A percentile compares a stretch with the other conserved stretches of the same genome.
These are phyloP conservation scores for Debaryomyces sp. DNA, from an alignment of 1,139 yeast genomes.

Conservation along the genomic window DNA sequence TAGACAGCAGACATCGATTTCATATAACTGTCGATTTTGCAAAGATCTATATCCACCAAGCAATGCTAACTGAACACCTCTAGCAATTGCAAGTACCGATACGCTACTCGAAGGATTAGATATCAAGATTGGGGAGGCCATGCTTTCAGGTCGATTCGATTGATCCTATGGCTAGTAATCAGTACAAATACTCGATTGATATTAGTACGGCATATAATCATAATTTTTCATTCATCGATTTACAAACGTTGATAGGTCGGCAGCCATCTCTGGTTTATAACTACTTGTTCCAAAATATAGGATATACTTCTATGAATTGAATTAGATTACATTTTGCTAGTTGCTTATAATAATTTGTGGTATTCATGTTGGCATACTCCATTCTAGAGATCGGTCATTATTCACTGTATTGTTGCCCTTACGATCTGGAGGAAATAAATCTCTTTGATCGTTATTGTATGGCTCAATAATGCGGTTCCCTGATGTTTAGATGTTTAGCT, in stretches of 20 bases:
- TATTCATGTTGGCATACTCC: too few species aligned
- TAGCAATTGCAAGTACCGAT: conserved; percentile 45
- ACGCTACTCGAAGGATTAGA: conserved; percentile 32
- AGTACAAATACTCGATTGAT: neutral
- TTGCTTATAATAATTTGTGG: too few species aligned
- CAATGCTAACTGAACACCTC: conserved; percentile 58
- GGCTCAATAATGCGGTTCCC: too few species aligned
- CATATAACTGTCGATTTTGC: conserved; percentile 44
- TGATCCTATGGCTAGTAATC: neutral
- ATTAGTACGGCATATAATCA: neutral
- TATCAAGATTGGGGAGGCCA: conserved; percentile 29
- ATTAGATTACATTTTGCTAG: neutral
- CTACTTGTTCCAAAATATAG: neutral
- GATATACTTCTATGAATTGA: neutral
- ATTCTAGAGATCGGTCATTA: too few species aligned
- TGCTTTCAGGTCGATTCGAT: conserved; percentile 3
- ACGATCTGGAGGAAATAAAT: too few species aligned
- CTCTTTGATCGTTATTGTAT: too few species aligned
- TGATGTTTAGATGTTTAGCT: too few species aligned
- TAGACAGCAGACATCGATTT: conserved; percentile 32
- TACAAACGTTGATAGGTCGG: neutral
- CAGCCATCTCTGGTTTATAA: neutral
- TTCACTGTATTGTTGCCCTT: too few species aligned
- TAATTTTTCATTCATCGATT: neutral
- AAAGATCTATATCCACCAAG: conserved; percentile 52